Evolutionary conservation across 1,284 basidiomycete species (phyloP).

Genomic region (Ustilago cynodontis): DNA sequence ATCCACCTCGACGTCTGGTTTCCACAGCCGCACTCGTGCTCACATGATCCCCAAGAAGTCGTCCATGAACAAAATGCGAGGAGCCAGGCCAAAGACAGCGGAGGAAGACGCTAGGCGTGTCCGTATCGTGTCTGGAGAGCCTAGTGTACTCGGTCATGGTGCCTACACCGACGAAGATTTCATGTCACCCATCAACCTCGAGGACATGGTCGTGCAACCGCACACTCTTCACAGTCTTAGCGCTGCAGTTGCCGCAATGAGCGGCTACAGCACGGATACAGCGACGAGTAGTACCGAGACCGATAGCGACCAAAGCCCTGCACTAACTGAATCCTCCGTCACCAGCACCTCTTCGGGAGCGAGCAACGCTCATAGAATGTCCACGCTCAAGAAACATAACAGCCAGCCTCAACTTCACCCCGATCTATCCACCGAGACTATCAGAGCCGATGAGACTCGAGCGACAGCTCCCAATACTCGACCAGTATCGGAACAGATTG

Average conservation of each 20-base stretch:
- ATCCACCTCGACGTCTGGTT: slow-evolving; percentile 30
- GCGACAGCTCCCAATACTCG: neutral
- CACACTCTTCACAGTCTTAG: slow-evolving; percentile 45
- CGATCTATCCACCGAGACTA: neutral
- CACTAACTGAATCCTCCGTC: slow-evolving; percentile 43
- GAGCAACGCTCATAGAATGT: slow-evolving; percentile 14
- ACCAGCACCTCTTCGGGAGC: slow-evolving; percentile 25
- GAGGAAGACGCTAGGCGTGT: slow-evolving; percentile 49
- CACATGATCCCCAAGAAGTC: slow-evolving; percentile 50
- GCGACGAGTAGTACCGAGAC: slow-evolving; percentile 38
- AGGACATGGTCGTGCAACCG: slow-evolving; percentile 34
- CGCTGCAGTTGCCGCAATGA: slow-evolving; percentile 47
- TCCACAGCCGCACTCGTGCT: slow-evolving; percentile 35
- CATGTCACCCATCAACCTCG: slow-evolving; percentile 30
- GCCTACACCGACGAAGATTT: slow-evolving; percentile 50
- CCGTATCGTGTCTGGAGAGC: slow-evolving; percentile 59
- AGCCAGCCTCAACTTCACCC: slow-evolving; percentile 39
- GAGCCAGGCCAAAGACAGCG: slow-evolving; percentile 34
- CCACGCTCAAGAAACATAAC: slow-evolving; percentile 31
- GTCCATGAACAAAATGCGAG: slow-evolving; percentile 43
- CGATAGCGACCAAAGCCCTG: slow-evolving; percentile 39
- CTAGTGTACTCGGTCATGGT: slow-evolving; percentile 48
- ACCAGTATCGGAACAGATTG: slow-evolving; percentile 10
- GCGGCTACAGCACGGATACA: slow-evolving; percentile 35
- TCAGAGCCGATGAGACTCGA: neutral